Base-by-base conservation (phyloP, 1,284 basidiomycete genomes). In the Malassezia slooffiae region DNA sequence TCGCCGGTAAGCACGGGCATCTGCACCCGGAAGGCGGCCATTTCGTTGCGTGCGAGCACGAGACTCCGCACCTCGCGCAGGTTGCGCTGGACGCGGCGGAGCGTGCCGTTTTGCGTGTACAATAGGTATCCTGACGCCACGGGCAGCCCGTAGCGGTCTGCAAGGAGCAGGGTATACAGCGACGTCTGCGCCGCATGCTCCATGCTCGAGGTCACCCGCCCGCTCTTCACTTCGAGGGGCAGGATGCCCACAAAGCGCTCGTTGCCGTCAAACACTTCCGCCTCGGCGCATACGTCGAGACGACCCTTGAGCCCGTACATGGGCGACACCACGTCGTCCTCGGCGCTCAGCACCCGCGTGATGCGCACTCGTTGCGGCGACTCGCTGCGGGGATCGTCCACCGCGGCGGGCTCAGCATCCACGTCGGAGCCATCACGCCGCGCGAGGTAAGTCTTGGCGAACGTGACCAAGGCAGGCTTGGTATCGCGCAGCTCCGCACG, bases 151-250 rank as follows among this genome's bases (percentile, higher is more conserved):
- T 96, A 96, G 11, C 89, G 79, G 62, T 97, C 90, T 26, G 80
- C 79, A 66, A 90, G 81, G 6, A 99, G 77, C 11, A 97, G 74
- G 0, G 88, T 95, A 67, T 97, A 99, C 5, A 97, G 73, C 81
- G 95, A 90, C 1, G 93, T 97, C 71, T 99, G 91, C 0, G 93
- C 93, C 31, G 89, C 81, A 70, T 97, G 93, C 57, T 91, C 86
- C 9, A 53, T 56, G 24, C 2, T 81, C 78, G 21, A 79, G 22
- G 53, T 48, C 72, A 1, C 81, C 71, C 38, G 82, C 75, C 93
- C 91, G 0, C 91, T 99, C 73, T 97, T 99, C 72, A 97, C 85
- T 71, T 99, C 93, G 35, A 97, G 79, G 2, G 91, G 68, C 59
- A 82, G 76, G 0, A 80, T 79, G 12, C 61, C 61, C 2, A 38